phyloP scores from a whole-genome alignment of 2,329 filamentous ascomycete genomes.

The Cercospora sojina region DNA sequence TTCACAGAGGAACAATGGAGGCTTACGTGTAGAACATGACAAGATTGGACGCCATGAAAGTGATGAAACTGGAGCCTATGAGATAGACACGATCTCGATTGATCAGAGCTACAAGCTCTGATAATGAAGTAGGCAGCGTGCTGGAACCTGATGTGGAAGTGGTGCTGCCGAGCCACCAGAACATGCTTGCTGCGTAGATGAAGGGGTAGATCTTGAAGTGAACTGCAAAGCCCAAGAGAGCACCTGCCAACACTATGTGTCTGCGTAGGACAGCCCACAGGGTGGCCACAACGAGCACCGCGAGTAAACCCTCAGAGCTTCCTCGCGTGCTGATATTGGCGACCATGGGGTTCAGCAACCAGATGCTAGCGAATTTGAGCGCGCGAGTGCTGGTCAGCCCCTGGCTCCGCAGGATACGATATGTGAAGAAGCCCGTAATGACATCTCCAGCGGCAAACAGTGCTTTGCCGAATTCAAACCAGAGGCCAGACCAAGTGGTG shows the following conservation, averaged over 20 bases:
- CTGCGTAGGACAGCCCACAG: slow-evolving; percentile 75
- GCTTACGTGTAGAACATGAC: slow-evolving; percentile 74
- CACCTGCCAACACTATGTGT: slow-evolving; percentile 64
- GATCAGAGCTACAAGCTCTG: slow-evolving; percentile 19
- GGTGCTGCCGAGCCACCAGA: slow-evolving; percentile 72
- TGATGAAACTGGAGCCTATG: slow-evolving; percentile 63
- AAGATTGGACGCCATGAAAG: slow-evolving; percentile 71
- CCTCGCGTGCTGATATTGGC: slow-evolving; percentile 93
- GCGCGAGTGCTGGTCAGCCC: slow-evolving; percentile 53
- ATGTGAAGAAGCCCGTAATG: slow-evolving; percentile 76
- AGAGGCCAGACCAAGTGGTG: slow-evolving; percentile 61
- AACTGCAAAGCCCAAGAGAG: slow-evolving; percentile 76
- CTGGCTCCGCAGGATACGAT: slow-evolving; percentile 54
- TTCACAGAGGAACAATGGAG: not conserved
- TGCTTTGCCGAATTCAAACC: slow-evolving; percentile 83
- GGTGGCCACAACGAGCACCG: slow-evolving; percentile 77
- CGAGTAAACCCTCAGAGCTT: slow-evolving; percentile 86
- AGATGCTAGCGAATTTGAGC: slow-evolving; percentile 77
- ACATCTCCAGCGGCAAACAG: slow-evolving; percentile 84
- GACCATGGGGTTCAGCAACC: slow-evolving; percentile 97
- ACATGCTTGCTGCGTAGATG: slow-evolving; percentile 79
- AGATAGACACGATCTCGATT: slow-evolving; percentile 54
- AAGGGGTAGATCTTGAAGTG: slow-evolving; percentile 99
- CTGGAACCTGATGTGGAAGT: not conserved
- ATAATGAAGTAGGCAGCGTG: slow-evolving; percentile 19